phyloP scores from a whole-genome alignment of 2,329 filamentous ascomycete species.

The Rugonectria rugulosa region DNA sequence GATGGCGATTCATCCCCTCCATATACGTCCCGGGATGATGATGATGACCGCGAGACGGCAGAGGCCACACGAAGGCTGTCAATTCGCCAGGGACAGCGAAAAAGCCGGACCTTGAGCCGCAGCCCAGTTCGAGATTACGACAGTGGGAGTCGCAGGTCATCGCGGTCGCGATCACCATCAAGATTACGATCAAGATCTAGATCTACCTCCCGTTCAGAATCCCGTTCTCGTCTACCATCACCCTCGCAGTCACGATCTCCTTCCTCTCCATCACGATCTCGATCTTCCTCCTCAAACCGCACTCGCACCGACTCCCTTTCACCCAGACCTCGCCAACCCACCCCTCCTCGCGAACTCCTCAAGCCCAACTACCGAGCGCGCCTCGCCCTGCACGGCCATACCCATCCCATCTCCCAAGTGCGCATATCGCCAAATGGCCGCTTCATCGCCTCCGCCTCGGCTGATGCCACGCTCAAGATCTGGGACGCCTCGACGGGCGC shows the following conservation, averaged over 20 bases:
- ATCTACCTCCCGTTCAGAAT: constrained; percentile 49
- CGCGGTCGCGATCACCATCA: constrained; percentile 43
- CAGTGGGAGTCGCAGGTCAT: constrained; percentile 39
- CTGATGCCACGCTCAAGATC: constrained; percentile 89
- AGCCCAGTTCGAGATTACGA: constrained; percentile 39
- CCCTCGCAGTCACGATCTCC: constrained; percentile 41
- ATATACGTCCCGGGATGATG: constrained; percentile 32
- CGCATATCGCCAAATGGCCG: constrained; percentile 90
- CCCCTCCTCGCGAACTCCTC: constrained; percentile 58
- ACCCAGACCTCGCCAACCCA: constrained; percentile 38
- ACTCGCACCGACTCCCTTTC: constrained; percentile 42
- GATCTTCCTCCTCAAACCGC: constrained; percentile 39
- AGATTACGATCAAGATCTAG: constrained; percentile 45
- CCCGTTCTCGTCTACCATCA: constrained; percentile 44
- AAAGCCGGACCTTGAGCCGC: constrained; percentile 35
- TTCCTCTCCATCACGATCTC: constrained; percentile 40
- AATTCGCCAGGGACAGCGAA: constrained; percentile 27
- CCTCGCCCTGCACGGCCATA: constrained; percentile 79
- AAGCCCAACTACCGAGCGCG: constrained; percentile 73
- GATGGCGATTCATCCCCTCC: constrained; percentile 39
- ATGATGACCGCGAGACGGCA: constrained; percentile 6
- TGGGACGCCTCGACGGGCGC: constrained; percentile 83
- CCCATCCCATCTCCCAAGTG: constrained; percentile 80
- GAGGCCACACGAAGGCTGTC: constrained; percentile 27
- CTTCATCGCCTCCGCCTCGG: constrained; percentile 89